Conservation (phyloP, 176 grass and related monocot genomes). For the Calamus simplicifolius region DNA sequence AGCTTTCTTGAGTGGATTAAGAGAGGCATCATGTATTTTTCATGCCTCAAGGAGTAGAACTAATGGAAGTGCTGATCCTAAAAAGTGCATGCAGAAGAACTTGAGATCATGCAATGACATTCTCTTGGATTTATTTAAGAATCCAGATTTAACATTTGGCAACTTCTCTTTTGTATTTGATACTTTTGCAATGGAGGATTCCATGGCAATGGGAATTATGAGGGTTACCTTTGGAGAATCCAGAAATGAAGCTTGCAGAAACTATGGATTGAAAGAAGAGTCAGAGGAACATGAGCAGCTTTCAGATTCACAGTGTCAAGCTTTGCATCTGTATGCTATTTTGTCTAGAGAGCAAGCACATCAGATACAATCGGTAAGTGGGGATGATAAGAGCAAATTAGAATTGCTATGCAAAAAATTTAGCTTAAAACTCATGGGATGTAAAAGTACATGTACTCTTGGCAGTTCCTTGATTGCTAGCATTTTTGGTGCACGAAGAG, state of each 20-base stretch:
- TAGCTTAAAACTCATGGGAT: conserved; percentile 64
- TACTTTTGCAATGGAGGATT: conserved; percentile 35
- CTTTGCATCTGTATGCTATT: conserved; percentile 48
- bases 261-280: conserved; percentile 1
- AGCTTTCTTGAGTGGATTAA: conserved; percentile 83
- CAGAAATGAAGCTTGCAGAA: neutral
- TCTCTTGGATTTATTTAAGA: conserved; percentile 52
- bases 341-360: conserved; percentile 41
- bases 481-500: conserved; percentile 41
- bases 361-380: conserved; percentile 31
- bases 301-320: conserved; percentile 13
- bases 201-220: conserved; percentile 41
- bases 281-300: conserved; percentile 12
- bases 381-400: conserved; percentile 43
- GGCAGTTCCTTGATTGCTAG: conserved; percentile 45
- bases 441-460: conserved; percentile 32
- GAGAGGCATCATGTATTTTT: conserved; percentile 66
- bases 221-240: conserved; percentile 36
- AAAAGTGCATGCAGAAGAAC: conserved; percentile 47
- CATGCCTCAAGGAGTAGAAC: conserved; percentile 25
- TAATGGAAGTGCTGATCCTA: conserved; percentile 20
- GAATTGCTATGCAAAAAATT: conserved; percentile 56
- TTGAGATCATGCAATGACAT: conserved; percentile 17
- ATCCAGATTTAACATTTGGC: conserved; percentile 71
- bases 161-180: conserved; percentile 57